Evolutionary conservation across 2,329 filamentous ascomycete species (phyloP).

Genomic region (Paramyrothecium sp.): DNA sequence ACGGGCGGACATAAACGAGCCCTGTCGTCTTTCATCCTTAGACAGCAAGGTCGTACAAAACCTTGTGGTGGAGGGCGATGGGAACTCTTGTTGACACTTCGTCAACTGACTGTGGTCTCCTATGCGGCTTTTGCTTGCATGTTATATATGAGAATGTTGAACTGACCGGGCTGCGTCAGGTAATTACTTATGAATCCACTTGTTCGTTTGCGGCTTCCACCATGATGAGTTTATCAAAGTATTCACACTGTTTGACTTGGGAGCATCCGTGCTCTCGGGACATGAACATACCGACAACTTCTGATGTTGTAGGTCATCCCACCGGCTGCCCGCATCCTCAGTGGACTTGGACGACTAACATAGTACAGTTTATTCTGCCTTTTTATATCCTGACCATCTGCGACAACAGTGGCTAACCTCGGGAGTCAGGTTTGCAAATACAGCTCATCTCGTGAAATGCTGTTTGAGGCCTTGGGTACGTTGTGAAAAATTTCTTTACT

Average conservation of each 20-base stretch:
- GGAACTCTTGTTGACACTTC: conserved; percentile 64
- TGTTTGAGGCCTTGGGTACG: not conserved
- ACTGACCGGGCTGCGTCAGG: conserved; percentile 31
- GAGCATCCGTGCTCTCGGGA: conserved; percentile 37
- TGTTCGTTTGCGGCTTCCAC: conserved; percentile 12
- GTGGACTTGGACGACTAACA: not conserved
- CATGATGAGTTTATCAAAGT: conserved; percentile 50
- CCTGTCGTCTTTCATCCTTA: conserved; percentile 41
- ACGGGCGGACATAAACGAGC: conserved; percentile 68
- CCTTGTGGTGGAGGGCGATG: conserved; percentile 50
- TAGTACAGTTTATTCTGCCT: too few relatives aligned
- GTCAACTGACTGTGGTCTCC: conserved; percentile 57
- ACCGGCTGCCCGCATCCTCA: too few relatives aligned
- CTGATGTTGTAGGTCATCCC: conserved; percentile 36
- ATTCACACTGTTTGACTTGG: conserved; percentile 62
- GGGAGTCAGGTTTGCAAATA: too few relatives aligned
- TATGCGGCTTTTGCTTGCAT: conserved; percentile 24
- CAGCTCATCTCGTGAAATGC: too few relatives aligned
- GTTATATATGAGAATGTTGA: conserved; percentile 14
- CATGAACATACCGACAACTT: conserved; percentile 55
- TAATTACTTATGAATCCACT: conserved; percentile 24
- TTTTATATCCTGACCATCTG: too few relatives aligned
- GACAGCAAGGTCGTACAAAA: conserved; percentile 61
- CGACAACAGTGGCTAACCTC: too few relatives aligned
- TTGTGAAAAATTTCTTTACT: not conserved